Conservation (phyloP, 1,284 basidiomycete species). For the Golubevia pallescens region DNA sequence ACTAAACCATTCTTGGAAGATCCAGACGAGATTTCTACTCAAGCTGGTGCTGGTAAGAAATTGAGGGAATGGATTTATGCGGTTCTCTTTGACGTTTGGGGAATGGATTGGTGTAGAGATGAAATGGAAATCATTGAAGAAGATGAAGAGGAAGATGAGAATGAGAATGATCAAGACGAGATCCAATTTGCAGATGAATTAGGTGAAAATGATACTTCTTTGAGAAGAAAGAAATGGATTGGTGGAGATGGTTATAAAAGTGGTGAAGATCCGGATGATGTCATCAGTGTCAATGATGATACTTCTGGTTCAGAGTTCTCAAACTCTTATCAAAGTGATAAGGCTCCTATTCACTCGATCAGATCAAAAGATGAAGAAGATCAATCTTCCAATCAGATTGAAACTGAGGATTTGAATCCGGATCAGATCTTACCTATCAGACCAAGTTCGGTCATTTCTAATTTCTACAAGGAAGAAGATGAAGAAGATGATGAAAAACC, state of each 20-base stretch:
- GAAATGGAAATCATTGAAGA: conserved; percentile 14
- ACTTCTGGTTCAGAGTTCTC: conserved; percentile 17
- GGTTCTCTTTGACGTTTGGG: conserved; percentile 38
- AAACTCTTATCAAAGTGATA: too few species aligned
- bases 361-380: too few species aligned
- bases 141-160: conserved; percentile 9
- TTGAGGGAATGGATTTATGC: conserved; percentile 29
- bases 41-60: conserved; percentile 24
- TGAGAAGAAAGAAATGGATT: conserved; percentile 17
- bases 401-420: too few species aligned
- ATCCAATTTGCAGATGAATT: too few species aligned
- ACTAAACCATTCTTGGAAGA: conserved; percentile 30
- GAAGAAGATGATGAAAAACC: conserved; percentile 16
- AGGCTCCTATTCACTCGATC: too few species aligned
- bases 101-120: conserved; percentile 45
- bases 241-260: conserved; percentile 8
- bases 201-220: conserved; percentile 9
- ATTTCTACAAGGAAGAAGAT: conserved; percentile 14
- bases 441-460: conserved; percentile 9
- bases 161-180: not conserved
- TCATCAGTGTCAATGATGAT: conserved; percentile 40
- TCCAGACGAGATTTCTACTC: conserved; percentile 32
- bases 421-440: too few species aligned
- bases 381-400: too few species aligned
- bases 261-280: conserved; percentile 38